These are phyloP conservation scores for Phytophthora agathidicida DNA, from an alignment of 352 stramenopile genomes.

Conservation along the genomic window DNA sequence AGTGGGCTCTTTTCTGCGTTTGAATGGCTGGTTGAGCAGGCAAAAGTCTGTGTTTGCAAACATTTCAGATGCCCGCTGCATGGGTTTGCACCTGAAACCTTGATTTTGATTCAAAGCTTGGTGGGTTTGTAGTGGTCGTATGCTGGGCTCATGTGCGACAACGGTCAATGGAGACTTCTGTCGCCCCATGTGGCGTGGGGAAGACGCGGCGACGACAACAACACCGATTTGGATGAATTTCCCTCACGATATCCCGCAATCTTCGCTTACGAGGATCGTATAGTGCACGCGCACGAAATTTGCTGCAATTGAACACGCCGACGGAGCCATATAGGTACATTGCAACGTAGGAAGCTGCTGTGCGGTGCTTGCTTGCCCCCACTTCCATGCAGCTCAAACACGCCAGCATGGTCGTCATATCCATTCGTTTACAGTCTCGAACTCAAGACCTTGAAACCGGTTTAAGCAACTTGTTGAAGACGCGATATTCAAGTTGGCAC, in stretches of 20 bases:
- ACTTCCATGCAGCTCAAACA: neutral
- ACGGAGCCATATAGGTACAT: too few species aligned
- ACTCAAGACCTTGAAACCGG: neutral
- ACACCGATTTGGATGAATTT: too few species aligned
- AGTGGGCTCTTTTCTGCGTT: conserved; percentile 3
- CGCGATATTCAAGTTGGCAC: conserved; percentile 22
- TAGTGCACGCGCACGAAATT: neutral
- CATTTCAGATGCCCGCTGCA: too few species aligned
- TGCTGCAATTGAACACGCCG: too few species aligned
- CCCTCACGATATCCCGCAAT: conserved; percentile 6
- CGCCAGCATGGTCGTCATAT: too few species aligned
- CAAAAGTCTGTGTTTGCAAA: conserved; percentile 5
- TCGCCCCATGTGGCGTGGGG: conserved; percentile 18
- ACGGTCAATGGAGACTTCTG: conserved; percentile 5
- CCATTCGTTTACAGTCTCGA: conserved; percentile 6
- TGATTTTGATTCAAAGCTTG: neutral
- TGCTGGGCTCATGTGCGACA: conserved; percentile 13
- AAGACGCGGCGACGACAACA: conserved; percentile 4
- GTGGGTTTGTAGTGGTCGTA: conserved; percentile 13
- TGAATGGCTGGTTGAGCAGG: neutral
- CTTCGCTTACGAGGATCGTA: neutral
- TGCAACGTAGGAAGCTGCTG: too few species aligned
- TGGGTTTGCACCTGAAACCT: neutral
- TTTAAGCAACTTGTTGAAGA: conserved; percentile 16
- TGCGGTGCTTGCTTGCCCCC: neutral